These are phyloP conservation scores for Candida silvicultrix DNA, from an alignment of 805 yeast species.

Conservation along the genomic window DNA sequence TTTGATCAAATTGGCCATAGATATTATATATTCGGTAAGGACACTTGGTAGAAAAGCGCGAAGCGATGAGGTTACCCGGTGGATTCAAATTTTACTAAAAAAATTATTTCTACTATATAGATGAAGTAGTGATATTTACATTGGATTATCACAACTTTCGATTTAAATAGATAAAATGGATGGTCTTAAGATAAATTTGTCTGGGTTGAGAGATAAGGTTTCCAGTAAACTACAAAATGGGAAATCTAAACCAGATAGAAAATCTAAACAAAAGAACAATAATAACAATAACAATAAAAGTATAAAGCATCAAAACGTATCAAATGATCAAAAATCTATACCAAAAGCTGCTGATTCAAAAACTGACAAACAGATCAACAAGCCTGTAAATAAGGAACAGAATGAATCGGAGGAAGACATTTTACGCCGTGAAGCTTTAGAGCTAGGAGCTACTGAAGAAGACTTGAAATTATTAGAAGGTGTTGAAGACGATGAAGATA, in stretches of 20 bases:
- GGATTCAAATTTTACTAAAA: background rate
- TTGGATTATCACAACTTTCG: no score
- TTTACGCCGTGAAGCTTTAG: constrained; percentile 67
- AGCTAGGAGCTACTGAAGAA: constrained; percentile 81
- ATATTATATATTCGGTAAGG: background rate
- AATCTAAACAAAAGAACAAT: constrained; percentile 15
- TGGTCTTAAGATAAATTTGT: constrained; percentile 23
- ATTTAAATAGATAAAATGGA: constrained; percentile 17
- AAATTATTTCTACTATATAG: constrained; percentile 1
- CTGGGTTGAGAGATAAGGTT: constrained; percentile 62
- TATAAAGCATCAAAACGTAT: constrained; percentile 5
- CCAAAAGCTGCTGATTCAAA: background rate
- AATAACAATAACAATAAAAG: constrained; percentile 16
- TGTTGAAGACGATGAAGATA: constrained; percentile 42
- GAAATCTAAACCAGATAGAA: constrained; percentile 19
- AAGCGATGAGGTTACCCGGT: constrained; percentile 9
- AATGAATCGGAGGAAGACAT: constrained; percentile 13
- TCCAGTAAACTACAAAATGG: constrained; percentile 38
- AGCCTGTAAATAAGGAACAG: background rate
- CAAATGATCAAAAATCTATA: background rate
- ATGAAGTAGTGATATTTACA: background rate
- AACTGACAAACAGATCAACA: constrained; percentile 1
- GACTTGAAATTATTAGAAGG: constrained; percentile 63
- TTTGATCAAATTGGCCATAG: background rate
- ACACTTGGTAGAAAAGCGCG: background rate